Evolutionary conservation across 495 filamentous ascomycete genomes (phyloP), one percentile per base, ranked within the genome.

Genomic region (Echria macrotheca): DNA sequence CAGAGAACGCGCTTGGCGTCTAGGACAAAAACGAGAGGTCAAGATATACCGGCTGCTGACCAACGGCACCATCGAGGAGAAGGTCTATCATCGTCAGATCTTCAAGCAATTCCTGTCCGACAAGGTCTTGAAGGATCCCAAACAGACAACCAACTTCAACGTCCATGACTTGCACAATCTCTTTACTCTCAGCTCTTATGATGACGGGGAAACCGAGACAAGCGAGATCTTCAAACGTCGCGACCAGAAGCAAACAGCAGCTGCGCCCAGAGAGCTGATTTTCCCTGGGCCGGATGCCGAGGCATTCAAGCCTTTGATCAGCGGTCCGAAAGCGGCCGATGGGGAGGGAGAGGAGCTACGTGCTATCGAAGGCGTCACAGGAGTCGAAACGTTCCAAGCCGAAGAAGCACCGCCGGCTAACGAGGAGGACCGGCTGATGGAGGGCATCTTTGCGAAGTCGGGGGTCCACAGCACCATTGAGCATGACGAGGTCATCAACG

Each of bases 51-150:
- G 93, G 19, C 73, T 98, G 31, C 90, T 98, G 86, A 93, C 88
- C n/a, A 87, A 89, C 2, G 91, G 91, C 12, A 96, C 93, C 0
- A 97, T 98, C 25, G 93, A 98, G 59, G 93, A 98, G 67, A 97
- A 97, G 74, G 96, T 98, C 32, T 97, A 96, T 49, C 93, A 97
- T 63, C 85, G 93, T 4, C 93, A 98, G 65, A 88, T 98, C 41
- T 97, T 90, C 70, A 98, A 98, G 65, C 90, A 95, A 55, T 95
- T 95, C 58, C 71, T 98, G 24, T 87, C 86, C 6, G 91, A 95
- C 68, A 98, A 98, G 62, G 90, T 98, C 9, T 64, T 96, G 47
- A 86, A 82, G 61, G 90, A 97, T 53, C 89, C 93, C 0, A 95
- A 91, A 55, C 88, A 95, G 59, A 81, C 83, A 12, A 84, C 89